Evolutionary conservation across 352 stramenopile genomes (phyloP).

Genomic region (Pythium biforme): DNA sequence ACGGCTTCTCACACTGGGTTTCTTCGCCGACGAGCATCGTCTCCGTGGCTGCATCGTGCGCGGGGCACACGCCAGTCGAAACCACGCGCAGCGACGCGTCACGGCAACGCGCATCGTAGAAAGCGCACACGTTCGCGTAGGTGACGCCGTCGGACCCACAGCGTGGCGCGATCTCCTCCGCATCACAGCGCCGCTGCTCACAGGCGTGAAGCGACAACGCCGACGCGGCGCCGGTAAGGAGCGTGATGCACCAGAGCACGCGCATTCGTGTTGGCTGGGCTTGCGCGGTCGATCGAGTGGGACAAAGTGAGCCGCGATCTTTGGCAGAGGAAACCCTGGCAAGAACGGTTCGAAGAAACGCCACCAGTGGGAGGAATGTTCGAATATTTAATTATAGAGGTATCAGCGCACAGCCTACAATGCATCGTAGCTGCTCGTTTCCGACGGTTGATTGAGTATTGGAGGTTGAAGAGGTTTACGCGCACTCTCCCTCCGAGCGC

Average conservation of each 20-base stretch:
- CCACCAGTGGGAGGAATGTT: neutral
- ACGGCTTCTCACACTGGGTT: conserved; percentile 1
- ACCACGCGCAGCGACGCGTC: neutral
- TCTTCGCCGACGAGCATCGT: neutral
- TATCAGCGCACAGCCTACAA: too few relatives aligned
- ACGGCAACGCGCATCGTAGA: conserved; percentile 8
- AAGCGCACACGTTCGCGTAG: conserved; percentile 19
- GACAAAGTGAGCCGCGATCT: neutral
- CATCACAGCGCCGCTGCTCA: neutral
- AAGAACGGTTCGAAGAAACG: too few relatives aligned
- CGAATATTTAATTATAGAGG: neutral
- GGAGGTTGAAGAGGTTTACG: neutral
- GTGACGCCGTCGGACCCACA: conserved; percentile 6
- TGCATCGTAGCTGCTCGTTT: neutral
- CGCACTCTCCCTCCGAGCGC: neutral
- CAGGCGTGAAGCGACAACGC: neutral
- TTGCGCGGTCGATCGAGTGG: neutral
- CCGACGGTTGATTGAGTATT: neutral
- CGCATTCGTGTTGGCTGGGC: too few relatives aligned
- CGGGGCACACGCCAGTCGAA: neutral
- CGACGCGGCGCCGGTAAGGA: neutral
- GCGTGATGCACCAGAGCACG: neutral
- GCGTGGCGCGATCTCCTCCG: neutral
- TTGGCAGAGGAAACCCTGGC: neutral
- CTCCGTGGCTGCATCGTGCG: neutral